Evolutionary conservation across 306 rosid genomes (phyloP).

Genomic region (Quercus parvula): DNA sequence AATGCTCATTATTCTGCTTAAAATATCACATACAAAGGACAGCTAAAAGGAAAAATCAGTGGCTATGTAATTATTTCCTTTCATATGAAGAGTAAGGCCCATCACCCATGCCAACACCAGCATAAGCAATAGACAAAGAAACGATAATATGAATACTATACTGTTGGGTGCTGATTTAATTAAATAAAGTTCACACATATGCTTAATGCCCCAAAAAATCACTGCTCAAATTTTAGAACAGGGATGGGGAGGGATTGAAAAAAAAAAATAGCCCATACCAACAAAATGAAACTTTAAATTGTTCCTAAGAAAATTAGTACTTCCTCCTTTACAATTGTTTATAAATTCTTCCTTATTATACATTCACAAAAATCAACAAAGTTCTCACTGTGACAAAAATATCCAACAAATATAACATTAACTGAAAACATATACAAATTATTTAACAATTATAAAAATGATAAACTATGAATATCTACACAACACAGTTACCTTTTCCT

Average conservation of each 20-base stretch:
- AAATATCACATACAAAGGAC: neutral
- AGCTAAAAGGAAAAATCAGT: neutral
- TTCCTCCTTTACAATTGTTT: too few species aligned
- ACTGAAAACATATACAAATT: conserved; percentile 2
- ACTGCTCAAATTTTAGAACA: too few species aligned
- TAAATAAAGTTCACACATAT: neutral
- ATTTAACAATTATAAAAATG: conserved; percentile 5
- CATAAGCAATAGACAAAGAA: neutral
- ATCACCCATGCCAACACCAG: neutral
- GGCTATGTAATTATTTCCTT: neutral
- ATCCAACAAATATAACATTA: neutral
- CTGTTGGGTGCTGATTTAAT: neutral
- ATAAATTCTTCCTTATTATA: too few species aligned
- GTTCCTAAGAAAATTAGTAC: too few species aligned
- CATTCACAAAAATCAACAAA: neutral
- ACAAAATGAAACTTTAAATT: too few species aligned
- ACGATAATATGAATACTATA: neutral
- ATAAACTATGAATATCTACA: neutral
- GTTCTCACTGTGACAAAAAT: neutral
- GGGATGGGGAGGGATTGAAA: too few species aligned
- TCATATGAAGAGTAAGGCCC: neutral
- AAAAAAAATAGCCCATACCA: too few species aligned
- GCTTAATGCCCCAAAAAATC: neutral
- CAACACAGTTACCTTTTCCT: conserved; percentile 54
- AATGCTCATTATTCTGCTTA: neutral